Base-by-base conservation (phyloP, 495 filamentous ascomycete genomes). In the Oidiodendron maius region DNA sequence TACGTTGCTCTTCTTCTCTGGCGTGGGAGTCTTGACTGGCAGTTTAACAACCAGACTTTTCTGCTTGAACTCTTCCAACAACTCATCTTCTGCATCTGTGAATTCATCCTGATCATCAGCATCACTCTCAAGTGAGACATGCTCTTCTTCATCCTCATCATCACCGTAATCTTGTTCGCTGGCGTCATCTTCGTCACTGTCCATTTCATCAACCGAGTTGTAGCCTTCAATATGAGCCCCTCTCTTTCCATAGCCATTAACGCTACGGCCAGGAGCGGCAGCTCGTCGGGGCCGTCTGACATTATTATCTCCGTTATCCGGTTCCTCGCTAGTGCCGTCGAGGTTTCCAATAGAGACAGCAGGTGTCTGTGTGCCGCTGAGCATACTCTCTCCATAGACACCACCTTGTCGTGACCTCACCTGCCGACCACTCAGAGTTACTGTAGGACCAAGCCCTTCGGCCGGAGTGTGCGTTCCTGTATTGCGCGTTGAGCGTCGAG, bases 351-450 rank as follows among this genome's bases (percentile, higher is more conserved):
- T 49, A 18, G 59, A 55, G 17, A 60, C 60, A 8, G 55, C 54
- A 17, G 64, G 52, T 15, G 65, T 66, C 21, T 70, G 67, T 42
- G 77, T 73, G n/a, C 72, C 78, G 57, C 67, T 77, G 11, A 83
- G 67, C 55, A 83, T 56, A 23, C 50, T 73, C 58, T 91, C 88
- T 2, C 89, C 89, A 61, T 95, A 96, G 34, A 81, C 64, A 11
- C 93, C 87, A 15, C 82, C 86, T 23, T 77, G 69, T 10, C 86
- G 81, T 13, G 80, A 76, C 46, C 86, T 77, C 24, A 96, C 80
- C 58, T 96, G 91, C 26, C 93, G 80, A 25, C 93, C 93, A 61
- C 88, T 94, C 22, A 90, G 86, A 2, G 94, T 97, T 43, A 86
- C 85, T n/a, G 82, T 82, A 28, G 90, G 87, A 23, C 24, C 40